Evolutionary conservation across 768 basidiomycete genomes (phyloP).

Genomic region (Dentipellis sp.): DNA sequence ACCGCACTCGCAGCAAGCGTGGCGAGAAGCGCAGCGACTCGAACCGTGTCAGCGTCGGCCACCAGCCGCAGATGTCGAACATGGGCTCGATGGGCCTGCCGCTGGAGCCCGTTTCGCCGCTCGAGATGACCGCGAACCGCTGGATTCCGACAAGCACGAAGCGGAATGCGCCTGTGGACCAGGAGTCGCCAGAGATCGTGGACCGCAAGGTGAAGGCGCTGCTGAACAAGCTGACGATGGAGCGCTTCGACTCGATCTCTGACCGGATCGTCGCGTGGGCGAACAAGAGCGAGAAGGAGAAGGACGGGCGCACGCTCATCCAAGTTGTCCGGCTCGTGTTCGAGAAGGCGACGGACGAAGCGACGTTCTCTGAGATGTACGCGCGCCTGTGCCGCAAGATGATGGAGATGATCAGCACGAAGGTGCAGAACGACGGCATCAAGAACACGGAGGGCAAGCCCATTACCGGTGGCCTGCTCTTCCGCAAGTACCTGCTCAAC

Average conservation of each 20-base stretch:
- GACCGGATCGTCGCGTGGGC: neutral
- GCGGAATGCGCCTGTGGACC: neutral
- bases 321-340: neutral
- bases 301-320: neutral
- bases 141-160: constrained; percentile 20
- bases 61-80: constrained; percentile 11
- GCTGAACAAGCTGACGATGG: neutral
- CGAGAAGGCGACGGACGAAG: neutral
- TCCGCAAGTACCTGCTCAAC: constrained; percentile 94
- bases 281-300: neutral
- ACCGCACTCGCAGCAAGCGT: constrained; percentile 72
- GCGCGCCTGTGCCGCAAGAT: constrained; percentile 90
- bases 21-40: constrained; percentile 62
- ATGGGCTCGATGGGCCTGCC: constrained; percentile 24
- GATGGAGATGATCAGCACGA: constrained; percentile 86
- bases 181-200: neutral
- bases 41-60: constrained; percentile 19
- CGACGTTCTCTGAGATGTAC: constrained; percentile 82
- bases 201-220: neutral
- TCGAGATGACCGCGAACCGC: constrained; percentile 72
- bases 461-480: constrained; percentile 85
- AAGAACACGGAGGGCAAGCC: constrained; percentile 74
- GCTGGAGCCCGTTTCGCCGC: constrained; percentile 66
- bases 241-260: neutral
- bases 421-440: constrained; percentile 85